These are phyloP conservation scores for Lophiostoma macrostomum DNA, from an alignment of 495 filamentous ascomycete species.

Conservation along the genomic window DNA sequence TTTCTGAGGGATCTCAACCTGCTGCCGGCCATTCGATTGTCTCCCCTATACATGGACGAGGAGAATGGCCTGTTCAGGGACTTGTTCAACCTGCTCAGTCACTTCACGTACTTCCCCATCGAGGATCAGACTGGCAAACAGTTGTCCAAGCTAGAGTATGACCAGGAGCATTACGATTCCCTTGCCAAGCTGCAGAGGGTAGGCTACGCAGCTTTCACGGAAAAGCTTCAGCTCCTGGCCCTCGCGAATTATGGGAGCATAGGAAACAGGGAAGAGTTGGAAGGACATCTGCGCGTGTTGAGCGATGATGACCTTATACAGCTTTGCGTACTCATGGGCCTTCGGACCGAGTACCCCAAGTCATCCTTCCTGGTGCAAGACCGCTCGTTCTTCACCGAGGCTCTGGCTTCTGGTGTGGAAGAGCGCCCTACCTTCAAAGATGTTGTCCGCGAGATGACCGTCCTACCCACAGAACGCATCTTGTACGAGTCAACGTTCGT, in stretches of 20 bases:
- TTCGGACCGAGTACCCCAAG: constrained; percentile 76
- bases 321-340: constrained; percentile 67
- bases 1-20: constrained; percentile 88
- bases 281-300: constrained; percentile 69
- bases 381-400: constrained; percentile 69
- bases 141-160: constrained; percentile 65
- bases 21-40: constrained; percentile 76
- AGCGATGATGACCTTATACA: constrained; percentile 68
- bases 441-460: constrained; percentile 60
- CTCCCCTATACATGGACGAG: constrained; percentile 69
- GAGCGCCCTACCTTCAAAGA: constrained; percentile 82
- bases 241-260: constrained; percentile 90
- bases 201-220: constrained; percentile 79
- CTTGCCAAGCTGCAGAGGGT: constrained; percentile 79
- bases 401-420: constrained; percentile 74
- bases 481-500: constrained; percentile 85
- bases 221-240: constrained; percentile 85
- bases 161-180: constrained; percentile 71
- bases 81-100: constrained; percentile 70
- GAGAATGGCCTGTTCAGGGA: constrained; percentile 80
- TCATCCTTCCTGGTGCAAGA: constrained; percentile 59
- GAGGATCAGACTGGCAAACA: constrained; percentile 86
- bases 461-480: constrained; percentile 74
- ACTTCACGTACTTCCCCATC: constrained; percentile 84
- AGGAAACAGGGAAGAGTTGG: constrained; percentile 72